Evolutionary conservation across 306 rosid genomes (phyloP).

Genomic region (Rubus parviflorus): DNA sequence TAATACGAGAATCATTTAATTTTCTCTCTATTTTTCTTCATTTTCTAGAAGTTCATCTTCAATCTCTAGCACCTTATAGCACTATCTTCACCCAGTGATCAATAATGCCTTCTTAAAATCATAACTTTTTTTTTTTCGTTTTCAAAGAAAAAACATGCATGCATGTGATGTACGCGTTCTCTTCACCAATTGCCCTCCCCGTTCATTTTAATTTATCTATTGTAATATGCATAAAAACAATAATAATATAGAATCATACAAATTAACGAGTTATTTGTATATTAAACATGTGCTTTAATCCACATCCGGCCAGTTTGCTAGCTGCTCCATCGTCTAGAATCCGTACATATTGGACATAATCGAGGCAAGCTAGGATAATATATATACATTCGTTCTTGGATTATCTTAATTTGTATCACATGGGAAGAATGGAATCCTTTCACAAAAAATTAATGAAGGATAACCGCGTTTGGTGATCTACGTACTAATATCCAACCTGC

Average conservation of each 20-base stretch:
- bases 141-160: neutral
- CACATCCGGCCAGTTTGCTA: neutral
- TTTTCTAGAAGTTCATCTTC: too few relatives aligned
- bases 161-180: neutral
- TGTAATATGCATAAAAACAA: too few relatives aligned
- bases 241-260: neutral
- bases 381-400: neutral
- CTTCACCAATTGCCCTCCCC: too few relatives aligned
- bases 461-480: neutral
- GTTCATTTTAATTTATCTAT: too few relatives aligned
- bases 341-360: neutral
- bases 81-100: neutral
- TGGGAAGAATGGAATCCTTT: neutral
- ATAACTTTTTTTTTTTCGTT: neutral
- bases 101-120: neutral
- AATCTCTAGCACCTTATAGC: neutral
- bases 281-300: slow-evolving; percentile 1
- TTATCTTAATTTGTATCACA: neutral
- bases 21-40: too few relatives aligned
- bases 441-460: neutral
- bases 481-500: neutral
- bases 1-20: too few relatives aligned
- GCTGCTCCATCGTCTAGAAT: slow-evolving; percentile 2
- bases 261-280: neutral
- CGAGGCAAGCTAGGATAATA: neutral